These are phyloP conservation scores for Crithidia mellificae DNA, from an alignment of 208 protist genomes.

Conservation along the genomic window DNA sequence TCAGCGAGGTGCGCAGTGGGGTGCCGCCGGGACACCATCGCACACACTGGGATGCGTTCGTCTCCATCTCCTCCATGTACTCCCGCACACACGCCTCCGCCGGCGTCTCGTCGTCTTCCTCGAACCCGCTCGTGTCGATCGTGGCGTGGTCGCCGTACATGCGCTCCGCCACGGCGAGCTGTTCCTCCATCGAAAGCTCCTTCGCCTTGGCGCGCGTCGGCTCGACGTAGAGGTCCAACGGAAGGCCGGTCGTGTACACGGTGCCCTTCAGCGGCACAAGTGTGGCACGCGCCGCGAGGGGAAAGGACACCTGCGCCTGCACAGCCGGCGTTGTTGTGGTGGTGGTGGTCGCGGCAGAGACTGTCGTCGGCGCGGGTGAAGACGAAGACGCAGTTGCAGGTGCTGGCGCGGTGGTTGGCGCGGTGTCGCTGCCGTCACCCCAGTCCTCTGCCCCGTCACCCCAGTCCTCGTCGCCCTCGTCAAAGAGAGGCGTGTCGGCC, in stretches of 20 bases:
- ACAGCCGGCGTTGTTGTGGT: neutral
- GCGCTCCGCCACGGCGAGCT: constrained; percentile 52
- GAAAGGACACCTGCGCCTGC: constrained; percentile 25
- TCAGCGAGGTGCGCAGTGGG: constrained; percentile 56
- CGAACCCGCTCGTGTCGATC: constrained; percentile 64
- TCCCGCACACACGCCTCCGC: constrained; percentile 66
- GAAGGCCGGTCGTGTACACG: constrained; percentile 54
- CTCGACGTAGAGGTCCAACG: constrained; percentile 75
- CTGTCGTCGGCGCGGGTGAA: neutral
- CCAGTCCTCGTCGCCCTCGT: constrained; percentile 52
- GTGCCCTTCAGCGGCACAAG: constrained; percentile 38
- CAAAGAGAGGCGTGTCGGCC: constrained; percentile 44
- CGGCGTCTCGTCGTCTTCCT: constrained; percentile 74
- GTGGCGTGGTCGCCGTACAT: constrained; percentile 56
- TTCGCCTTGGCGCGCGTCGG: constrained; percentile 37
- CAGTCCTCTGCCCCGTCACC: constrained; percentile 30
- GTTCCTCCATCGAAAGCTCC: constrained; percentile 41
- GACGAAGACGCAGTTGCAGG: neutral
- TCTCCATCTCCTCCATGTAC: constrained; percentile 78
- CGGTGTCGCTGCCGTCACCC: neutral
- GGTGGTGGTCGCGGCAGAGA: neutral
- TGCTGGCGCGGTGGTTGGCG: neutral
- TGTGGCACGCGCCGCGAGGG: constrained; percentile 37
- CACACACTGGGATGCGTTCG: constrained; percentile 79
- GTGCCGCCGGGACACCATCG: constrained; percentile 76